Base-by-base conservation (phyloP, 2,329 filamentous ascomycete genomes). In the Botrytis aclada region DNA sequence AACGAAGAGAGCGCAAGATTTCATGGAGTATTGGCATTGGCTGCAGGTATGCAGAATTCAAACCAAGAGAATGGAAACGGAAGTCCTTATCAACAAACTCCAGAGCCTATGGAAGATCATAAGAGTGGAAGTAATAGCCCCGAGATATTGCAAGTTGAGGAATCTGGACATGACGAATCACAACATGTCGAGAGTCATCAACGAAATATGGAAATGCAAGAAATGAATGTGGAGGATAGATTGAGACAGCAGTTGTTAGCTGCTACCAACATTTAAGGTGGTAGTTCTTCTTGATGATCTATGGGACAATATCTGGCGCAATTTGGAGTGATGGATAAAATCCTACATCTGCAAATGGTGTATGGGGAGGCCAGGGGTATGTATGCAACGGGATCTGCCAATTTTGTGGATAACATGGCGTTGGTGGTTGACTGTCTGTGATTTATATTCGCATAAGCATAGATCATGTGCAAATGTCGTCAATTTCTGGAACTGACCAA, bases 1-100 rank as follows among this genome's bases (percentile, higher is more conserved):
- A 87, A 88, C 66, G 88, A 90, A 72, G 88, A 90, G 63, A 86
- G 87, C 75, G 87, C 87, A 12, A 86, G 86, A 74, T 81, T 89
- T n/a, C 85, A 89, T 75, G 87, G 87, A n/a, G 87, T 89, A 72
- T 85, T 89, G 83, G 84, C 86, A 2, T 78, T 90, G 62, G 86
- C 86, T 0, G 83, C 85, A 51, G 86, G 87, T 0, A 76, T 89
- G 64, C 74, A 76, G 22, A 71, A 64, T 65, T 51, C 60, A 18
- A 71, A 64, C 20, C 60, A 54, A 22, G 45, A 65, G 10, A 71
- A 56, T 18, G 51, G 37, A 65, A 62, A 72, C 45, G 70, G 73
- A 18, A 56, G 45, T 54, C 41, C 56, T 12, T 70, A 70, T 39
- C 69, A 54, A 34, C 43, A 63, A 51, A 63, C 61, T n/a, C 69